Evolutionary conservation across 257 asterid genomes (phyloP).

Genomic region (Solanum pinnatisectum): DNA sequence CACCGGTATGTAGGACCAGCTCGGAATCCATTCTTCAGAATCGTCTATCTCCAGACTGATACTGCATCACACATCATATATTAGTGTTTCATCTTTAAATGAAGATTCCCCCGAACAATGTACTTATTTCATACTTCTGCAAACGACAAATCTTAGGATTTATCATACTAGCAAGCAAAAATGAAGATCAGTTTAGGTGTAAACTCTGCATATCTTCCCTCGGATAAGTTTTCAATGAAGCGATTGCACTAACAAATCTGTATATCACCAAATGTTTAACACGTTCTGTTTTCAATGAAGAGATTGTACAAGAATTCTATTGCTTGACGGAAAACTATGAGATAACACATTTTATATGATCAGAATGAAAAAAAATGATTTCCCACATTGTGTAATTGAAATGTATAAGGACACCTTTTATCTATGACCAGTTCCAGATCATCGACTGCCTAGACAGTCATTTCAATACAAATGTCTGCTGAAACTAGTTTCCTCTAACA

Average conservation of each 20-base stretch:
- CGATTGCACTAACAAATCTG: neutral
- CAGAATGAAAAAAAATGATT: neutral
- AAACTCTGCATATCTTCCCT: neutral
- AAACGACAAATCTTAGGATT: neutral
- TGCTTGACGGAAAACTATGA: neutral
- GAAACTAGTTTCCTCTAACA: neutral
- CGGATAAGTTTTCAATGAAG: neutral
- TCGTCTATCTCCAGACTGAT: neutral
- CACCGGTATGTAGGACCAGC: slow-evolving; percentile 53
- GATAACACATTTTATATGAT: neutral
- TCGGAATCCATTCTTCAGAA: slow-evolving; percentile 14
- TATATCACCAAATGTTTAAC: neutral
- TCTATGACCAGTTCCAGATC: neutral
- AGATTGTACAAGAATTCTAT: neutral
- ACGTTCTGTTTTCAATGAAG: neutral
- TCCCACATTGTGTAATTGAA: neutral
- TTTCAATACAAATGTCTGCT: neutral
- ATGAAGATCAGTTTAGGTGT: neutral
- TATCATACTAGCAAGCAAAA: neutral
- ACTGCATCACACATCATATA: neutral
- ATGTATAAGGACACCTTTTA: neutral
- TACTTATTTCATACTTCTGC: neutral
- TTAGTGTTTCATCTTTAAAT: neutral
- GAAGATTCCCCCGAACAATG: neutral
- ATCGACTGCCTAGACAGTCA: neutral